These are phyloP conservation scores for Spergularia azorica DNA, from an alignment of 179 eudicot genomes.

Conservation along the genomic window DNA sequence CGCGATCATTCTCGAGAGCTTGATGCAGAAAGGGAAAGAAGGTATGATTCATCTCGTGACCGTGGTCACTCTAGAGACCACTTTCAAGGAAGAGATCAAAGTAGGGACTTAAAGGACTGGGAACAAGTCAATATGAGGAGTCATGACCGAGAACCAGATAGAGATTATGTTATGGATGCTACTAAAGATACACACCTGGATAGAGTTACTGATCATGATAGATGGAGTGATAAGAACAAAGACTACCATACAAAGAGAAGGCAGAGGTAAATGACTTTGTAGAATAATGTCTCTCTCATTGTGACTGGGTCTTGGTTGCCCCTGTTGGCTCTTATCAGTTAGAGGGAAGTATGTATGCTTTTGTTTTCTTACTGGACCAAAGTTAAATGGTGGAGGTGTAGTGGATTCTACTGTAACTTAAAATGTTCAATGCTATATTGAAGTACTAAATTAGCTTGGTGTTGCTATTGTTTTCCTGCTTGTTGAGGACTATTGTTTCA, in stretches of 20 bases:
- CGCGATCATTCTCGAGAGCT: conserved; percentile 52
- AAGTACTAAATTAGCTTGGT: not conserved
- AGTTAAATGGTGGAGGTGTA: not conserved
- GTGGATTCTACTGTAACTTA: not conserved
- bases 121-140: conserved; percentile 46
- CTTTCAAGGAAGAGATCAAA: conserved; percentile 44
- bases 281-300: not conserved
- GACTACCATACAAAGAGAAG: conserved; percentile 41
- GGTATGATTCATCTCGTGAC: conserved; percentile 40
- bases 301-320: not conserved
- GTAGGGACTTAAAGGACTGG: conserved; percentile 41
- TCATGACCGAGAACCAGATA: conserved; percentile 47
- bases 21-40: conserved; percentile 52
- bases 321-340: not conserved
- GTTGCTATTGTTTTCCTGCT: not conserved
- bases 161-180: conserved; percentile 36
- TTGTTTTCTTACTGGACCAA: not conserved
- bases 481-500: too few relatives aligned
- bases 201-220: conserved; percentile 45
- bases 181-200: conserved; percentile 45
- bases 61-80: conserved; percentile 47
- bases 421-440: not conserved
- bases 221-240: conserved; percentile 42
- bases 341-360: conserved; percentile 7
- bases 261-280: conserved; percentile 51